A percentile compares a stretch with the other conserved stretches of the same genome.
phyloP scores from a whole-genome alignment of 768 basidiomycete genomes.

The Lentinula lateritia region DNA sequence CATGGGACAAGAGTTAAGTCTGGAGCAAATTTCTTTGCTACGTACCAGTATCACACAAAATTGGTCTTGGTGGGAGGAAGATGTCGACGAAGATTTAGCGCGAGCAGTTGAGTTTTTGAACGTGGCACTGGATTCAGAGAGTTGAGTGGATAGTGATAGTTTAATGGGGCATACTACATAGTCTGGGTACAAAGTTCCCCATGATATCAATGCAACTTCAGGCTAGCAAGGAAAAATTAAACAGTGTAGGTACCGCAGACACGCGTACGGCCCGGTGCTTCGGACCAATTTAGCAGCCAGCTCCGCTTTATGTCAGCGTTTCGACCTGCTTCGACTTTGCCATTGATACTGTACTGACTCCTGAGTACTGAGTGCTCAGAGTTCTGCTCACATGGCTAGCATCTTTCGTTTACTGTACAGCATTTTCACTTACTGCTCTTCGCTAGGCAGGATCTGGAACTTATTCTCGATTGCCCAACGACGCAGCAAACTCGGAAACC shows the following conservation, averaged over 20 bases:
- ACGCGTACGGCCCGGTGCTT: too few relatives aligned
- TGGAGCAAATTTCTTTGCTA: not conserved
- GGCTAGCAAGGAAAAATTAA: too few relatives aligned
- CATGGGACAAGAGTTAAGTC: not conserved
- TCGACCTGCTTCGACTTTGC: too few relatives aligned
- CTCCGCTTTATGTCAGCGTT: too few relatives aligned
- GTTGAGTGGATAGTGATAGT: not conserved
- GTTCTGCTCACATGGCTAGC: not conserved
- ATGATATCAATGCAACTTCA: too few relatives aligned
- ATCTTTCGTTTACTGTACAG: not conserved
- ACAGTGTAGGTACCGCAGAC: too few relatives aligned
- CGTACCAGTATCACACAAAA: not conserved
- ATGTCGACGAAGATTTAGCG: not conserved
- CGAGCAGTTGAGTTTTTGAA: not conserved
- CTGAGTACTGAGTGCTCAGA: too few relatives aligned
- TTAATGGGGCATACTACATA: not conserved
- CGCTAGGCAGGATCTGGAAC: not conserved
- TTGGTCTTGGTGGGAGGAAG: conserved; percentile 4
- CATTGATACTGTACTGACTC: too few relatives aligned
- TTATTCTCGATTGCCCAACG: not conserved
- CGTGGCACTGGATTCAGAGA: not conserved
- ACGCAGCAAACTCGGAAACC: not conserved
- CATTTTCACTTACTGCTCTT: not conserved
- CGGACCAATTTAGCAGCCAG: too few relatives aligned
- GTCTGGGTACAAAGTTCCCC: too few relatives aligned